These are phyloP conservation scores for Erysimum cheiri DNA, from an alignment of 441 rosid genomes.

Conservation along the genomic window DNA sequence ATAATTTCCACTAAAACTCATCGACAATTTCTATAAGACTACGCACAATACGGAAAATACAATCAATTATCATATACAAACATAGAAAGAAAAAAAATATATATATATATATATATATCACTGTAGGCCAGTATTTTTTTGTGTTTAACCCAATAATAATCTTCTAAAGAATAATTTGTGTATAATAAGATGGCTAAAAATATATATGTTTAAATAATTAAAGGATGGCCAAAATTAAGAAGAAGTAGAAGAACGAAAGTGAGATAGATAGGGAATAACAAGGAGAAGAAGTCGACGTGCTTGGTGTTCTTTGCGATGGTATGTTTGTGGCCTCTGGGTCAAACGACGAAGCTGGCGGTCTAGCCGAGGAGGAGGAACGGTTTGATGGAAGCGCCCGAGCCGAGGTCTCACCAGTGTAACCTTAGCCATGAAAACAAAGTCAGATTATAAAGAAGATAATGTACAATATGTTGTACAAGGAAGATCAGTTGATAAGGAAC, in stretches of 20 bases:
- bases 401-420: constrained; percentile 40
- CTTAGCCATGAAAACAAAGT: constrained; percentile 25
- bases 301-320: constrained; percentile 40
- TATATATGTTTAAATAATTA: constrained; percentile 18
- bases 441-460: not conserved
- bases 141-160: constrained; percentile 21
- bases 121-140: not conserved
- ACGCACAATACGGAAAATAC: not conserved
- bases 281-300: constrained; percentile 39
- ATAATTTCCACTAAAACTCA: too few relatives aligned
- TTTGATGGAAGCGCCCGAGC: constrained; percentile 53
- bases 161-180: constrained; percentile 35
- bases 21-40: too few relatives aligned
- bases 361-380: constrained; percentile 47
- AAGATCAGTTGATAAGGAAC: constrained; percentile 37
- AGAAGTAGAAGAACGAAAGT: constrained; percentile 31
- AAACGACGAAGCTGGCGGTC: constrained; percentile 64
- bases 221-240: constrained; percentile 41
- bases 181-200: constrained; percentile 22
- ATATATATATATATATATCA: constrained; percentile 12
- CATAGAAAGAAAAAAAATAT: not conserved
- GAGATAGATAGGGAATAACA: constrained; percentile 28
- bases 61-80: constrained; percentile 37
- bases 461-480: not conserved
- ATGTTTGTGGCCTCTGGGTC: constrained; percentile 69